A percentile compares a stretch with the other conserved stretches of the same genome.
These are phyloP conservation scores for Astrothelium subdiscretum DNA, from an alignment of 495 filamentous ascomycete genomes.

Conservation along the genomic window DNA sequence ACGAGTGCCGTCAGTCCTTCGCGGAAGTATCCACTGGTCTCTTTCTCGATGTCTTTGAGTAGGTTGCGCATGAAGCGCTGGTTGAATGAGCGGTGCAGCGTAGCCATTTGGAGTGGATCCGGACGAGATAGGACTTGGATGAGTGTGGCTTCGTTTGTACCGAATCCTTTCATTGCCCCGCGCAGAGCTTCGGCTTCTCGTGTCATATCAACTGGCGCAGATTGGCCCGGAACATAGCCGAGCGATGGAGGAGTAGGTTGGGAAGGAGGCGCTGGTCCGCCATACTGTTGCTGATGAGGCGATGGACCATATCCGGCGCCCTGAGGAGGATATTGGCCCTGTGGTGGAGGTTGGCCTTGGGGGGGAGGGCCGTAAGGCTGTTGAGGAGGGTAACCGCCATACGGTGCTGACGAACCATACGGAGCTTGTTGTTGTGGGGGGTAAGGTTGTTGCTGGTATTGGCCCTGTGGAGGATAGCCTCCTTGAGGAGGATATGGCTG, in stretches of 20 bases:
- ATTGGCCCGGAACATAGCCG: conserved; percentile 19
- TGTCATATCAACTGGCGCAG: conserved; percentile 17
- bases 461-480: conserved; percentile 31
- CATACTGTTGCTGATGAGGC: conserved; percentile 5
- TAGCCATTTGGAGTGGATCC: conserved; percentile 60
- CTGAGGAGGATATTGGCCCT: conserved; percentile 2
- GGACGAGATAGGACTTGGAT: conserved; percentile 53
- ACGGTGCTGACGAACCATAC: conserved; percentile 10
- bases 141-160: conserved; percentile 69
- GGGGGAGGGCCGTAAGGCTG: conserved; percentile 7
- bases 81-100: conserved; percentile 55
- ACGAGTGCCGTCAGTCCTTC: conserved; percentile 57
- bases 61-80: conserved; percentile 52
- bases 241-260: conserved; percentile 18
- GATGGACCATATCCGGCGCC: conserved; percentile 8
- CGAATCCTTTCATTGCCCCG: conserved; percentile 83
- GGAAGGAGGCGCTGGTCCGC: background rate
- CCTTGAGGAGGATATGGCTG: conserved; percentile 17
- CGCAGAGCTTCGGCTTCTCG: conserved; percentile 57
- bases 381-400: conserved; percentile 7
- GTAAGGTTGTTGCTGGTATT: conserved; percentile 3
- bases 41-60: conserved; percentile 60
- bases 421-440: conserved; percentile 6
- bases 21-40: conserved; percentile 63
- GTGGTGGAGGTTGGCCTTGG: conserved; percentile 1